Percentiles rank a stretch among this genome's conserved stretches.
These are phyloP conservation scores for Populus davidiana DNA, from an alignment of 345 rosid species.

Conservation along the genomic window DNA sequence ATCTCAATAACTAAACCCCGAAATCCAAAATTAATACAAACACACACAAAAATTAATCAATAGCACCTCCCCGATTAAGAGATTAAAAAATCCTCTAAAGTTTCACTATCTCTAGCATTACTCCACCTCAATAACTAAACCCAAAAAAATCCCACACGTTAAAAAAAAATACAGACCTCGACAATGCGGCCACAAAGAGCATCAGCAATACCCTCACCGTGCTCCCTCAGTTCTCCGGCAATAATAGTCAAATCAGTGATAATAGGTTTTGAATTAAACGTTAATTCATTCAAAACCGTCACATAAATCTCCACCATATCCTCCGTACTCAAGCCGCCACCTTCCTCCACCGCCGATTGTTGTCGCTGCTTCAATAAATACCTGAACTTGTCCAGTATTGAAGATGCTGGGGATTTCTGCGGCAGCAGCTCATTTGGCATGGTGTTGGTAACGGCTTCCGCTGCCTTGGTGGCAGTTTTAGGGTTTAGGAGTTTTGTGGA, in stretches of 20 bases:
- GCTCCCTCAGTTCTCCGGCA: conserved; percentile 82
- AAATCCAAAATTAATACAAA: not conserved
- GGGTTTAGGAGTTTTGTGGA: not conserved
- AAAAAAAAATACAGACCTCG: conserved; percentile 49
- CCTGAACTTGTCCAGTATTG: conserved; percentile 63
- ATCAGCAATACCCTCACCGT: conserved; percentile 77
- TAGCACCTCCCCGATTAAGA: not conserved
- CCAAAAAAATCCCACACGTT: not conserved
- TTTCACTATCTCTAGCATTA: not conserved
- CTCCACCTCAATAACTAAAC: not conserved
- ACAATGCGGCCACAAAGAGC: conserved; percentile 83
- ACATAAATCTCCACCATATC: conserved; percentile 78
- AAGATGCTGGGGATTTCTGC: conserved; percentile 56
- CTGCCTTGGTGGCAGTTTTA: conserved; percentile 16
- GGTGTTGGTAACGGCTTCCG: conserved; percentile 15
- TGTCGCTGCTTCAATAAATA: conserved; percentile 61
- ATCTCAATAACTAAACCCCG: not conserved
- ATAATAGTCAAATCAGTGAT: conserved; percentile 96
- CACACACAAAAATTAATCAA: not conserved
- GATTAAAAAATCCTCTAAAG: not conserved
- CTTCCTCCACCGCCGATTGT: conserved; percentile 38
- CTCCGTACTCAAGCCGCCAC: conserved; percentile 34
- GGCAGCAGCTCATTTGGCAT: conserved; percentile 57
- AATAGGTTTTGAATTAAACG: conserved; percentile 91
- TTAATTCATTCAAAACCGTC: conserved; percentile 61